Evolutionary conservation across 805 yeast genomes (phyloP).

Genomic region (Cyberlindnera xishuangbannaensis): DNA sequence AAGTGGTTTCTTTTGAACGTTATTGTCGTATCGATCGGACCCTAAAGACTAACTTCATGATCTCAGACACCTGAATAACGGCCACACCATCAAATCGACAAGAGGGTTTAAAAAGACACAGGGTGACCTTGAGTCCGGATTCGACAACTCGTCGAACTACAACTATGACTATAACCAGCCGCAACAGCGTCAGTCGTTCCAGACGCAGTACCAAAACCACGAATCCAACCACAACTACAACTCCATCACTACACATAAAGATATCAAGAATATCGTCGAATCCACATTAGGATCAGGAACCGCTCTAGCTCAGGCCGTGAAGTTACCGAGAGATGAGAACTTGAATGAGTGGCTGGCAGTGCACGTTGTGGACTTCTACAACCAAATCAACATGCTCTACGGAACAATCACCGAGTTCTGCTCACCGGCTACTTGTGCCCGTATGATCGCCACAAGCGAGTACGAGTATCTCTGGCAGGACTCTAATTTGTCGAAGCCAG

Average conservation of each 20-base stretch:
- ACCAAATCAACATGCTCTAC: constrained; percentile 93
- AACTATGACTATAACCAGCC: constrained; percentile 14
- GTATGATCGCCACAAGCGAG: constrained; percentile 97
- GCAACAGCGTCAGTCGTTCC: constrained; percentile 9
- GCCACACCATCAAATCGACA: constrained; percentile 41
- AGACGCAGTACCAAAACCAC: constrained; percentile 4
- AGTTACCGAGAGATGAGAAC: constrained; percentile 89
- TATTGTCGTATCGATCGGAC: not conserved
- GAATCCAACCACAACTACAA: no score
- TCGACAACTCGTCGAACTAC: no score
- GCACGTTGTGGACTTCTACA: constrained; percentile 95
- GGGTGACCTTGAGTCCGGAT: no score
- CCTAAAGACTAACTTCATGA: constrained; percentile 5
- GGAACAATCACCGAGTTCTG: constrained; percentile 96
- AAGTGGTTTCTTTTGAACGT: constrained; percentile 6
- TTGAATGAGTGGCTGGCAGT: constrained; percentile 94
- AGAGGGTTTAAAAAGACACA: constrained; percentile 38
- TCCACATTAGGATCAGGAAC: constrained; percentile 92
- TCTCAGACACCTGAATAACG: constrained; percentile 35
- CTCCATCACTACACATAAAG: constrained; percentile 52
- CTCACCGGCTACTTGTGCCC: constrained; percentile 89
- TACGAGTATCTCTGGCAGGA: constrained; percentile 98
- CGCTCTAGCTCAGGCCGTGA: constrained; percentile 87
- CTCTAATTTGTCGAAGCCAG: constrained; percentile 60
- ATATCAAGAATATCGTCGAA: constrained; percentile 84